Conservation (phyloP, 2,329 filamentous ascomycete species). For the Penicillium olsonii region DNA sequence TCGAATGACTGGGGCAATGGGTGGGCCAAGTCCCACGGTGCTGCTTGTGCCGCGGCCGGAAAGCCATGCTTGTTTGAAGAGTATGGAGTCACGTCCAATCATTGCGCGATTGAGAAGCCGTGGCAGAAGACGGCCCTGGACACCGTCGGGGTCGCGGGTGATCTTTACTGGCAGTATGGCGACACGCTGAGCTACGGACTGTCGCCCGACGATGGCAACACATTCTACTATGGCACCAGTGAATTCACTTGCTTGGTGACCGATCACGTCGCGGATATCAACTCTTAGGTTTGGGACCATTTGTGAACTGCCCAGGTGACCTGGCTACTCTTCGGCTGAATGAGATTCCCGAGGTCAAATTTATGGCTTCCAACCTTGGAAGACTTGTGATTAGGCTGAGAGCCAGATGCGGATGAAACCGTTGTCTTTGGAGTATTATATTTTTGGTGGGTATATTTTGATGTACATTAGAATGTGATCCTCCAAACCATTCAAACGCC, state of each 20-base stretch:
- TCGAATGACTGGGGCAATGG: slow-evolving; percentile 46
- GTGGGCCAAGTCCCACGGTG: slow-evolving; percentile 52
- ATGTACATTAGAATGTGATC: background rate
- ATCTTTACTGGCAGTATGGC: slow-evolving; percentile 45
- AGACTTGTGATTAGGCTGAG: too few relatives aligned
- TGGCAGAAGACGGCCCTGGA: slow-evolving; percentile 41
- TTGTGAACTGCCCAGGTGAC: too few relatives aligned
- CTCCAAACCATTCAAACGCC: background rate
- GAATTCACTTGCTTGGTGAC: slow-evolving; percentile 36
- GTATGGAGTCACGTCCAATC: slow-evolving; percentile 35
- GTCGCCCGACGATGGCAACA: slow-evolving; percentile 34
- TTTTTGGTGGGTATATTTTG: background rate
- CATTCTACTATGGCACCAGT: slow-evolving; percentile 34
- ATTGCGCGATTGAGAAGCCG: slow-evolving; percentile 30
- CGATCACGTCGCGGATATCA: slow-evolving; percentile 28
- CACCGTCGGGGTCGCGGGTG: slow-evolving; percentile 35
- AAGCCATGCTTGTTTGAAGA: slow-evolving; percentile 48
- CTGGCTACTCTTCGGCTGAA: too few relatives aligned
- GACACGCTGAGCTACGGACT: slow-evolving; percentile 31
- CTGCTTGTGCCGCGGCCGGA: slow-evolving; percentile 36
- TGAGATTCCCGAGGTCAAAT: too few relatives aligned
- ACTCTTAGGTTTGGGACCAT: background rate
- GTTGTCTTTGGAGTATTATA: background rate
- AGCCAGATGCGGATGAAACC: too few relatives aligned
- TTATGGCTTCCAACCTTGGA: too few relatives aligned